Evolutionary conservation across 768 basidiomycete species (phyloP).

Genomic region (Xanthoconium purpureum): DNA sequence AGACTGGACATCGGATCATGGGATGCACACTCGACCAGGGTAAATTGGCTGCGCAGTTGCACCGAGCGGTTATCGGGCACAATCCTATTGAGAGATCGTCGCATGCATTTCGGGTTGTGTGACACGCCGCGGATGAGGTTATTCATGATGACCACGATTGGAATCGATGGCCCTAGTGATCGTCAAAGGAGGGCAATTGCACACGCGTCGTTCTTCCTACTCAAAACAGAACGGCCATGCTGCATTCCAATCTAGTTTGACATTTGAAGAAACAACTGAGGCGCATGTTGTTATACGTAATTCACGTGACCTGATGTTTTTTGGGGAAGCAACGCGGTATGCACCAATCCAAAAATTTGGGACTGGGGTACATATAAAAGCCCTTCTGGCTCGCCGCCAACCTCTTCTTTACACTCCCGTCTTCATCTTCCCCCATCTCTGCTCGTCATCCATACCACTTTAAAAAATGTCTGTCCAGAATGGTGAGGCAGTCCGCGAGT

Average conservation of each 20-base stretch:
- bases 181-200: background rate
- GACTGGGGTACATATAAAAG: constrained; percentile 30
- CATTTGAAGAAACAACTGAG: background rate
- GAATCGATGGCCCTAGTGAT: constrained; percentile 23
- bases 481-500: constrained; percentile 29
- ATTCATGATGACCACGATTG: constrained; percentile 23
- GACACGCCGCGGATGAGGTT: constrained; percentile 15
- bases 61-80: too few species aligned
- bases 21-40: too few species aligned
- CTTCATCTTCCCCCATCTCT: background rate
- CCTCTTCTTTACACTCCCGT: constrained; percentile 8
- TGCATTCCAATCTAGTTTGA: background rate
- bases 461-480: constrained; percentile 34
- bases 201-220: background rate
- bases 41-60: too few species aligned
- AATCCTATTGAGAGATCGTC: background rate
- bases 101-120: background rate
- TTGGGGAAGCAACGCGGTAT: constrained; percentile 23
- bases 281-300: constrained; percentile 19
- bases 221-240: background rate
- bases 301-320: constrained; percentile 30
- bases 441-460: constrained; percentile 3
- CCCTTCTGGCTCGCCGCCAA: background rate
- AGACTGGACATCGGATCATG: too few species aligned
- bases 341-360: constrained; percentile 30